phyloP scores from a whole-genome alignment of 345 rosid genomes.

The Pistacia atlantica region DNA sequence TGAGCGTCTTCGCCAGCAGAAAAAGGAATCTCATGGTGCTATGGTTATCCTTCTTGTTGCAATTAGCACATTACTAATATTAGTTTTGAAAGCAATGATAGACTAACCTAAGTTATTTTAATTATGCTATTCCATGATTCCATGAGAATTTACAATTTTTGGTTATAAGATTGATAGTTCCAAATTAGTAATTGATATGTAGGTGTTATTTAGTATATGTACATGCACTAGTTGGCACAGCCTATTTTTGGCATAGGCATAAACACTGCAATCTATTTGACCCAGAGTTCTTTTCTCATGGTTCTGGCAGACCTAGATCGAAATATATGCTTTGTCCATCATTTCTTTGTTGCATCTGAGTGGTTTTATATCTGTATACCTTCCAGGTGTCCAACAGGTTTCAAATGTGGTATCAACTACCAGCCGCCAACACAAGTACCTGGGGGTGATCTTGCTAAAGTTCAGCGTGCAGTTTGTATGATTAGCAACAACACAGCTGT shows the following conservation, averaged over 20 bases:
- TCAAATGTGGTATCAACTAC: constrained; percentile 84
- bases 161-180: not conserved
- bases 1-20: not conserved
- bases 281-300: not conserved
- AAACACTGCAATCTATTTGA: not conserved
- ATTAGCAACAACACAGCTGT: constrained; percentile 89
- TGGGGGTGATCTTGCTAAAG: constrained; percentile 72
- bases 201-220: not conserved
- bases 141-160: not conserved
- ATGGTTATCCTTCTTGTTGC: not conserved
- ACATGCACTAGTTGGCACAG: not conserved
- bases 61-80: not conserved
- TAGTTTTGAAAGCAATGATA: not conserved
- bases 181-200: not conserved
- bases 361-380: not conserved
- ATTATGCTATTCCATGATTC: not conserved
- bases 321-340: not conserved
- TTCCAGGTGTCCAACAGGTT: constrained; percentile 84
- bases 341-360: not conserved
- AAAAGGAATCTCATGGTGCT: not conserved
- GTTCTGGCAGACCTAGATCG: not conserved
- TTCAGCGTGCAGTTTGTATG: constrained; percentile 87
- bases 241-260: not conserved
- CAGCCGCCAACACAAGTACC: constrained; percentile 87
- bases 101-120: not conserved